Percentiles rank a stretch among this genome's conserved stretches.
Evolutionary conservation across 2,329 filamentous ascomycete species (phyloP).

Genomic region (Fusarium duplospermum): DNA sequence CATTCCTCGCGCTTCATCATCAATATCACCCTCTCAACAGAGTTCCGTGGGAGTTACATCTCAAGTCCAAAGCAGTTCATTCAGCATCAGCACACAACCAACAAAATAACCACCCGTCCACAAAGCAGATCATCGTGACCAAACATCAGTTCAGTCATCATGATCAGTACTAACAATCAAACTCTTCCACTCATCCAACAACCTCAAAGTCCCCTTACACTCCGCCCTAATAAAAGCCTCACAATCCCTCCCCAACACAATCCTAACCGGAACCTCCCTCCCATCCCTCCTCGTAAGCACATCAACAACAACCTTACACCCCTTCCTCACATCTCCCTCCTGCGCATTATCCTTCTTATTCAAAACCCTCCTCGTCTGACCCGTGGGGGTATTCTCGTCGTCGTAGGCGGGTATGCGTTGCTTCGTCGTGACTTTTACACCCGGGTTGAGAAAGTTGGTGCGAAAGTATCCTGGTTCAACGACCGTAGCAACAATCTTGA

Average conservation of each 20-base stretch:
- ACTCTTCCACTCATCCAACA: conserved; percentile 63
- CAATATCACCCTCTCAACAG: not conserved
- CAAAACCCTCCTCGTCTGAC: conserved; percentile 45
- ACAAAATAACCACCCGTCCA: not conserved
- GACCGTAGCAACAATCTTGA: conserved; percentile 56
- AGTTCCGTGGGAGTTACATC: not conserved
- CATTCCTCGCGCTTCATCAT: not conserved
- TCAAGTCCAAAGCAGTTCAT: not conserved
- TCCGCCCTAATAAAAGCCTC: conserved; percentile 56
- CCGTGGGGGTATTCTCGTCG: conserved; percentile 46
- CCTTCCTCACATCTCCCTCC: conserved; percentile 67
- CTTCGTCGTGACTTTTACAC: conserved; percentile 40
- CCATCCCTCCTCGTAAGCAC: conserved; percentile 65
- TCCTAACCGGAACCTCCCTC: conserved; percentile 61
- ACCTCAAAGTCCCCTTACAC: conserved; percentile 54
- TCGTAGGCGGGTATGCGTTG: conserved; percentile 50
- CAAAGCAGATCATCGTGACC: not conserved
- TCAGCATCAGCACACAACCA: not conserved
- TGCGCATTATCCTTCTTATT: conserved; percentile 59
- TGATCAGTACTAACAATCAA: conserved; percentile 42
- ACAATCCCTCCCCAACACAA: conserved; percentile 66
- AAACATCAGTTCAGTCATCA: not conserved
- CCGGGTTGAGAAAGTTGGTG: conserved; percentile 59
- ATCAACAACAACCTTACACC: conserved; percentile 63
- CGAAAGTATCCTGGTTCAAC: conserved; percentile 67